A percentile compares a stretch with the other conserved stretches of the same genome.
Conservation (phyloP, 2,329 filamentous ascomycete genomes). For the Raffaelea albimanens region DNA sequence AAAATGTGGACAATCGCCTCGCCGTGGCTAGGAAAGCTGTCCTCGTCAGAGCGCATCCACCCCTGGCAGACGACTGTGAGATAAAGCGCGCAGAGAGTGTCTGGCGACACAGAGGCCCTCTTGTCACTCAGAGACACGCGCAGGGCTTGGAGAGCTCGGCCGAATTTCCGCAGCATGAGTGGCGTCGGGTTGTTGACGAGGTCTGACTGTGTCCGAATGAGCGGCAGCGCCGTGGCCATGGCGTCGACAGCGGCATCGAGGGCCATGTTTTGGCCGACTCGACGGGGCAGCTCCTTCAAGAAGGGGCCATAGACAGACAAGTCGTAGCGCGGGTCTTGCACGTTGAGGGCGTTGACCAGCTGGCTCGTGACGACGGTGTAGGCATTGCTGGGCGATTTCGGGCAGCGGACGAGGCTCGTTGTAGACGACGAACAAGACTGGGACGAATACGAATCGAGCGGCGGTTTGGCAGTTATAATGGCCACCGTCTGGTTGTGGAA, state of each 20-base stretch:
- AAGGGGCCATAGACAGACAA: slow-evolving; percentile 10
- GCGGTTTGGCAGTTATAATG: neutral
- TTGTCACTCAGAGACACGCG: slow-evolving; percentile 2
- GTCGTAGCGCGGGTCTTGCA: slow-evolving; percentile 11
- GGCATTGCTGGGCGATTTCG: too few relatives aligned
- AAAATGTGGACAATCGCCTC: slow-evolving; percentile 10
- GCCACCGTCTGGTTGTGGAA: slow-evolving; percentile 9
- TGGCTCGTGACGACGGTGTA: neutral
- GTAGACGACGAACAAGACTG: neutral
- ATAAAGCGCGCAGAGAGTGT: slow-evolving; percentile 11
- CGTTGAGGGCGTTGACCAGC: neutral
- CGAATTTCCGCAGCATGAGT: slow-evolving; percentile 8
- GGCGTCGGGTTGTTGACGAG: too few relatives aligned
- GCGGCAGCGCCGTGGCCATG: slow-evolving; percentile 1
- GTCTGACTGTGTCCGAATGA: neutral
- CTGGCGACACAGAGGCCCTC: neutral
- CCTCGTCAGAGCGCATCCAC: slow-evolving; percentile 7
- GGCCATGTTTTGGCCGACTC: slow-evolving; percentile 5
- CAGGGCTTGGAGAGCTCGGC: slow-evolving; percentile 4
- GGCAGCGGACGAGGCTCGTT: neutral
- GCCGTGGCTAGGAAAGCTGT: slow-evolving; percentile 4
- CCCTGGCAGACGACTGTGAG: slow-evolving; percentile 9
- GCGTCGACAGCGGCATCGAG: slow-evolving; percentile 9
- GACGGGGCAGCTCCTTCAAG: slow-evolving; percentile 8
- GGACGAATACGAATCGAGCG: too few relatives aligned